Conservation (phyloP, 2,329 filamentous ascomycete genomes). For the Trichophyton equinum region DNA sequence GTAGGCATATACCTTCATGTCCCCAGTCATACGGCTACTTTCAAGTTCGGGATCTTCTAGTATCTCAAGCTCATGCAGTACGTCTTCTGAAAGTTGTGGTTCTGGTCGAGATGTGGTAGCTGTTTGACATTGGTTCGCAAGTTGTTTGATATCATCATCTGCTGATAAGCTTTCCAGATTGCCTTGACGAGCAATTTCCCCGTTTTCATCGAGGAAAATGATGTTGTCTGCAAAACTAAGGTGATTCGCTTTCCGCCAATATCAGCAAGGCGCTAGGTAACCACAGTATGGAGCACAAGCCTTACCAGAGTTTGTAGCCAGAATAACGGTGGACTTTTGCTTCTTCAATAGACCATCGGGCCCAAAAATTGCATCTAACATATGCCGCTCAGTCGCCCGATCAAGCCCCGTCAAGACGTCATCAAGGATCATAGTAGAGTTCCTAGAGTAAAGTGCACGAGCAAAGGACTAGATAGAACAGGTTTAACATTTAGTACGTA, state of each 20-base stretch:
- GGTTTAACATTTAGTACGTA: no score
- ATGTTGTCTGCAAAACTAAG: constrained; percentile 4
- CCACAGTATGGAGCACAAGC: constrained; percentile 61
- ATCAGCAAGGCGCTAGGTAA: constrained; percentile 36
- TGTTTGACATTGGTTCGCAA: neutral
- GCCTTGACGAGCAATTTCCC: neutral
- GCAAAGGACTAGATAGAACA: neutral
- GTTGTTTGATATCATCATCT: neutral
- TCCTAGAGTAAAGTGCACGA: constrained; percentile 1
- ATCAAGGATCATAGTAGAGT: neutral
- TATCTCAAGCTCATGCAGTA: constrained; percentile 2
- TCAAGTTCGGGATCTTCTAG: neutral
- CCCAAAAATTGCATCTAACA: constrained; percentile 47
- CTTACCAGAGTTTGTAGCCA: constrained; percentile 62
- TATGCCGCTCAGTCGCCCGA: constrained; percentile 47
- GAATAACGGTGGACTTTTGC: constrained; percentile 63
- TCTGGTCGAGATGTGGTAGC: neutral
- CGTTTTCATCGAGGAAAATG: neutral
- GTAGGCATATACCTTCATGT: constrained; percentile 5
- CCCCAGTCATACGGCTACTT: constrained; percentile 2
- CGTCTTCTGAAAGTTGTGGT: neutral
- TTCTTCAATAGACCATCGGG: constrained; percentile 60
- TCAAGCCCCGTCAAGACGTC: neutral
- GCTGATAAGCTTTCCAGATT: neutral
- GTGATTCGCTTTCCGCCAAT: constrained; percentile 13